Conservation (phyloP, 371 early-diverging fungal genomes). For the Saksenaea vasiformis region DNA sequence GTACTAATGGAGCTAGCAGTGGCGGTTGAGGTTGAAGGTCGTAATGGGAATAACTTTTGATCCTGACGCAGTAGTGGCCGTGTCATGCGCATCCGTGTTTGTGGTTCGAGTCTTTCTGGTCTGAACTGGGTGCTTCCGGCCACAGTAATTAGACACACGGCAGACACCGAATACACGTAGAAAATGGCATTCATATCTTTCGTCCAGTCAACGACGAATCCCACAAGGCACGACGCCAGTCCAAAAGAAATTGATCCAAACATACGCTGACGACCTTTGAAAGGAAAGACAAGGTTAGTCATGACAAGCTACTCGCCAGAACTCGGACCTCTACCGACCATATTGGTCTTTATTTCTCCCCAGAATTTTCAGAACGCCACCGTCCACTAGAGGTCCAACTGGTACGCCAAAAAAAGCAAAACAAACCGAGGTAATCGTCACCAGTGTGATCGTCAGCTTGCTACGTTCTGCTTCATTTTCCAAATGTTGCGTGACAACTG, state of each 20-base stretch:
- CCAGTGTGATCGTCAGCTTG: slow-evolving; percentile 37
- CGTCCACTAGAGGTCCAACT: slow-evolving; percentile 52
- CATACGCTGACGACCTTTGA: slow-evolving; percentile 49
- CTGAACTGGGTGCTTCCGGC: slow-evolving; percentile 50
- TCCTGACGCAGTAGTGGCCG: background rate
- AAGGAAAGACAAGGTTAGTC: background rate
- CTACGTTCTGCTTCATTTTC: slow-evolving; percentile 29
- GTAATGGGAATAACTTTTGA: background rate
- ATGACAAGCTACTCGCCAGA: background rate
- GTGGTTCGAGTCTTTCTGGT: slow-evolving; percentile 32
- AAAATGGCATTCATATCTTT: slow-evolving; percentile 54
- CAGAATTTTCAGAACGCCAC: slow-evolving; percentile 52
- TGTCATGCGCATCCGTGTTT: background rate
- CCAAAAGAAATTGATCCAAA: slow-evolving; percentile 56
- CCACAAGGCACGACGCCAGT: slow-evolving; percentile 48
- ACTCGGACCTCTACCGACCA: slow-evolving; percentile 20
- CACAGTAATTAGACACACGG: slow-evolving; percentile 45
- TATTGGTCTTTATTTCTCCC: slow-evolving; percentile 54
- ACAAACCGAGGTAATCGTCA: slow-evolving; percentile 47
- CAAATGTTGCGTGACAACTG: slow-evolving; percentile 36
- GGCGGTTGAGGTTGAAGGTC: background rate
- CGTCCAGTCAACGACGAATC: slow-evolving; percentile 50
- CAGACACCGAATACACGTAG: slow-evolving; percentile 47
- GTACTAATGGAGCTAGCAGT: background rate
- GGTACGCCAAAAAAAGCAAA: slow-evolving; percentile 60